These are phyloP conservation scores for Nitzschia palea DNA, from an alignment of 108 stramenopile genomes.

Conservation along the genomic window DNA sequence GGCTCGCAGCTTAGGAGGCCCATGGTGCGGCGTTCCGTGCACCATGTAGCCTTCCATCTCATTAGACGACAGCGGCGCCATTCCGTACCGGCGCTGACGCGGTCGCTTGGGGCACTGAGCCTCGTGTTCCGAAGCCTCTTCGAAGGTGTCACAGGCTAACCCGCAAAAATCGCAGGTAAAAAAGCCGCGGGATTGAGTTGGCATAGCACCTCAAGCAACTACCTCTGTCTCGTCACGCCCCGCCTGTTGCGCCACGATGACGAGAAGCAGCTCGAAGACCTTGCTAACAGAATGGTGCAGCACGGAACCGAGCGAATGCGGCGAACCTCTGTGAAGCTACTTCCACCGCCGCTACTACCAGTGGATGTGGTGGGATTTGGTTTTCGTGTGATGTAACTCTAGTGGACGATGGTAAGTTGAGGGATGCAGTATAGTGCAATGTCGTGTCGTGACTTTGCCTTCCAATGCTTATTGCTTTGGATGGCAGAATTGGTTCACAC, in stretches of 20 bases:
- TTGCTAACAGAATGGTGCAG: background rate
- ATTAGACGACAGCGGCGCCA: conserved; percentile 15
- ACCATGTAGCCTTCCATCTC: conserved; percentile 3
- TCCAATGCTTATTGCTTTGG: too few species aligned
- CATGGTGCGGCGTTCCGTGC: conserved; percentile 5
- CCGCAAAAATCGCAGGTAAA: conserved; percentile 52
- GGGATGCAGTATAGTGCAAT: too few species aligned
- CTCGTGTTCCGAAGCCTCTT: conserved; percentile 56
- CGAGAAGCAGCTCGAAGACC: background rate
- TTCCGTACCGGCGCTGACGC: background rate
- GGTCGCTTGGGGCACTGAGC: conserved; percentile 21
- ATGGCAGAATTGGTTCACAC: too few species aligned
- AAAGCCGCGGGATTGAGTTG: conserved; percentile 48
- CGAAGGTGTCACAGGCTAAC: conserved; percentile 29
- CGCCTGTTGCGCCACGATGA: background rate
- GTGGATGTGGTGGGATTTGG: background rate
- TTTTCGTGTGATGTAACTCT: background rate
- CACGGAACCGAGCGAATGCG: background rate
- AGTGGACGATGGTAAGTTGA: too few species aligned
- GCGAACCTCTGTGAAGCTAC: background rate
- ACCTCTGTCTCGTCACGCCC: background rate
- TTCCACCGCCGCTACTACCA: background rate
- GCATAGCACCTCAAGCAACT: conserved; percentile 27
- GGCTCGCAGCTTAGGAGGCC: background rate
- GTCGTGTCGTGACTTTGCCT: too few species aligned